phyloP scores from a whole-genome alignment of 345 rosid species.

The Syzygium grande region DNA sequence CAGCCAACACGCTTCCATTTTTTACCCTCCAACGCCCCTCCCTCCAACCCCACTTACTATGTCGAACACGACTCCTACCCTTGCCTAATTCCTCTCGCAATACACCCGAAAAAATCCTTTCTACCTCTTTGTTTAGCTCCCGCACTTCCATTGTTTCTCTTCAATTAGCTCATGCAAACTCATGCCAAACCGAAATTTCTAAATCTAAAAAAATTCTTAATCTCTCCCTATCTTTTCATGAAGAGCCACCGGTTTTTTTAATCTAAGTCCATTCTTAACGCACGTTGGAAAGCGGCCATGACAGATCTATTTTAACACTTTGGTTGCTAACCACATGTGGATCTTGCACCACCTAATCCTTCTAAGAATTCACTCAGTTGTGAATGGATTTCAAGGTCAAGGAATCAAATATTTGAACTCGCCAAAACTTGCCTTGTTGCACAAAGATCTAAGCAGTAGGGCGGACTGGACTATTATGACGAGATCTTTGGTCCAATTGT shows the following conservation, averaged over 20 bases:
- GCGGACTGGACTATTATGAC: fast-evolving
- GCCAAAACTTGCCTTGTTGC: background rate
- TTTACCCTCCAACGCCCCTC: no score
- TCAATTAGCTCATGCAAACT: no score
- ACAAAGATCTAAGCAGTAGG: background rate
- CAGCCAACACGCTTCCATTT: background rate
- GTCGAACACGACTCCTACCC: background rate
- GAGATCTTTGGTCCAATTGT: fast-evolving
- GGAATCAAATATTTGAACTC: fast-evolving
- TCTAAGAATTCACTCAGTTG: background rate
- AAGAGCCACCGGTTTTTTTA: background rate
- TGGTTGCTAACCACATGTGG: fast-evolving
- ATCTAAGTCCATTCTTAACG: background rate
- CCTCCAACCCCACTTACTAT: no score
- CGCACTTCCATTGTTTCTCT: background rate
- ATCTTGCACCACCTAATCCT: background rate
- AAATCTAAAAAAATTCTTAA: no score
- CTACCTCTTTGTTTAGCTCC: no score
- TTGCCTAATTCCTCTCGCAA: background rate
- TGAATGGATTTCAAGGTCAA: background rate
- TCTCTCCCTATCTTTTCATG: background rate
- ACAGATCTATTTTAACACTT: no score
- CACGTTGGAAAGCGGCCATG: background rate
- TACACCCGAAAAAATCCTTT: no score
- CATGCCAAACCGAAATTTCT: background rate